Evolutionary conservation across 2,329 filamentous ascomycete genomes (phyloP).

Genomic region (Beauveria bassiana): DNA sequence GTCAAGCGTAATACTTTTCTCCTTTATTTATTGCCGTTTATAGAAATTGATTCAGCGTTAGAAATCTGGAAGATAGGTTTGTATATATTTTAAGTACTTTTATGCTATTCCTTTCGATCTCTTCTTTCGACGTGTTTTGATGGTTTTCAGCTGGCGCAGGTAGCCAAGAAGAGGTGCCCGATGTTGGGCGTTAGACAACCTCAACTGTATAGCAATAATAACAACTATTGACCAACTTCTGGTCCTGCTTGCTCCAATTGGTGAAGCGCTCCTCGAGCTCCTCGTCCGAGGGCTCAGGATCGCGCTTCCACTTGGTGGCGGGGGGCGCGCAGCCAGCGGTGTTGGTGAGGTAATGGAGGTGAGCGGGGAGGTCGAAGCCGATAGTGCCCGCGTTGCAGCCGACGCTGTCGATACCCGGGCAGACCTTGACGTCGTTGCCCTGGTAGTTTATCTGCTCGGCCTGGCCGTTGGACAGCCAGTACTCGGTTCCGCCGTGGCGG

Average conservation of each 20-base stretch:
- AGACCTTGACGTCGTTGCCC: conserved; percentile 35
- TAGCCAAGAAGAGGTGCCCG: too few species aligned
- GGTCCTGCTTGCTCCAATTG: conserved; percentile 27
- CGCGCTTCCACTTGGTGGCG: conserved; percentile 20
- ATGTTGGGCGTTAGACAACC: too few species aligned
- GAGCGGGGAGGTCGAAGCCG: conserved; percentile 37
- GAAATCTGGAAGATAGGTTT: too few species aligned
- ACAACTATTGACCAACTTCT: conserved; percentile 13
- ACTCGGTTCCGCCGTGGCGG: conserved; percentile 62
- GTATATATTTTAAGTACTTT: too few species aligned
- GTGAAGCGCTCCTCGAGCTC: conserved; percentile 33
- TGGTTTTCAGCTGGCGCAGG: too few species aligned
- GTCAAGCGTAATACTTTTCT: too few species aligned
- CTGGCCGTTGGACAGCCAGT: conserved; percentile 44
- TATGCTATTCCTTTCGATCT: too few species aligned
- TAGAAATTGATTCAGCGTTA: too few species aligned
- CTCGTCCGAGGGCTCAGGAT: conserved; percentile 21
- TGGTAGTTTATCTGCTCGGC: conserved; percentile 28
- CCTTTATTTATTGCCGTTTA: too few species aligned
- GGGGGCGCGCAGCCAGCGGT: conserved; percentile 32
- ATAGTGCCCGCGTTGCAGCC: conserved; percentile 43
- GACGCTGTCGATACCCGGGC: conserved; percentile 39
- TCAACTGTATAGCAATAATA: neutral
- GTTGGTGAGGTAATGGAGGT: conserved; percentile 40
- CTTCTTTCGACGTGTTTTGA: too few species aligned